Evolutionary conservation across 1,284 basidiomycete species (phyloP).

Genomic region (Leucoagaricus sp.): DNA sequence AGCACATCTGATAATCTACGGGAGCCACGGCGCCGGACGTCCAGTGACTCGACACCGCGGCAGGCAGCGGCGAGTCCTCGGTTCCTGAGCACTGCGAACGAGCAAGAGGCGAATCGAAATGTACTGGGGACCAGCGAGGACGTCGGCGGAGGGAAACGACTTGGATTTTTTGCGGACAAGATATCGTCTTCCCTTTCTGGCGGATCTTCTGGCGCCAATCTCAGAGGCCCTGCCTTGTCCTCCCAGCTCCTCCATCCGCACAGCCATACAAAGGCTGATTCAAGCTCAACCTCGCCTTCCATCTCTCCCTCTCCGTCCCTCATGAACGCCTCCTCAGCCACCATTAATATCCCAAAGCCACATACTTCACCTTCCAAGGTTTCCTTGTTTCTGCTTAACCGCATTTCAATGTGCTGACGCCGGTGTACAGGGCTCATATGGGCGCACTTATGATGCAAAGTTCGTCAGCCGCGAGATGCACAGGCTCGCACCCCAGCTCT

Average conservation of each 20-base stretch:
- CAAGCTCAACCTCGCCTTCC: constrained; percentile 25
- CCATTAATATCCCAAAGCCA: constrained; percentile 34
- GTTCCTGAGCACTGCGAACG: constrained; percentile 29
- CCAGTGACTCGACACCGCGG: constrained; percentile 42
- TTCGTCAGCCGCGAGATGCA: constrained; percentile 79
- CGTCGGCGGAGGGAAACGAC: constrained; percentile 35
- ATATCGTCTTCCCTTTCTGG: constrained; percentile 38
- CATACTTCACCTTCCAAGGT: constrained; percentile 73
- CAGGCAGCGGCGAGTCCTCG: constrained; percentile 38
- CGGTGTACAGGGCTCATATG: constrained; percentile 52
- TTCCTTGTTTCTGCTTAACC: constrained; percentile 23
- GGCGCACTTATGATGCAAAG: constrained; percentile 72
- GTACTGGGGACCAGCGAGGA: constrained; percentile 29
- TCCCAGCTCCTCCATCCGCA: constrained; percentile 38
- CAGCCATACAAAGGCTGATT: constrained; percentile 34
- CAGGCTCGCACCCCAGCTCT: constrained; percentile 47
- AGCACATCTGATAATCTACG: constrained; percentile 31
- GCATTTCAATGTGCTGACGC: constrained; percentile 13
- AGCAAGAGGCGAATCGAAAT: constrained; percentile 31
- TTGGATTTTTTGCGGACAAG: constrained; percentile 42
- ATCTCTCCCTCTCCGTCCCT: constrained; percentile 22
- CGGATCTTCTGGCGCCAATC: constrained; percentile 26
- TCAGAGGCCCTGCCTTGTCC: constrained; percentile 30
- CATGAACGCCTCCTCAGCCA: constrained; percentile 33
- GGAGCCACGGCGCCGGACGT: constrained; percentile 36